Base-by-base conservation (phyloP, 2,329 filamentous ascomycete species). In the Colletotrichum lupini region DNA sequence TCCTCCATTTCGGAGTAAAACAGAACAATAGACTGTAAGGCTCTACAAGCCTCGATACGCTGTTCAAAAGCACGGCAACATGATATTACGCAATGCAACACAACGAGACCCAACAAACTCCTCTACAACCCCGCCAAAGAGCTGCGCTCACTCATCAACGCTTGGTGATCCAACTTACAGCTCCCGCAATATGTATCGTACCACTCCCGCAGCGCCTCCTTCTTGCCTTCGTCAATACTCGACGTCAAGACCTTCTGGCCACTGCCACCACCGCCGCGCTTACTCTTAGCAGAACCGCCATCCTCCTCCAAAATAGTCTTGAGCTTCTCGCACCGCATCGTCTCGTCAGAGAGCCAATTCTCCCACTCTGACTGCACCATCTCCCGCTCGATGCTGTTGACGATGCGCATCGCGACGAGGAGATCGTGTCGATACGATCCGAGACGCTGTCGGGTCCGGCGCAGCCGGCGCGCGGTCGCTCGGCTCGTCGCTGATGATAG, bases 311-410 rank as follows among this genome's bases (percentile, higher is more conserved):
- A 80, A 78, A 88, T 82, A 37, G 79, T 79, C 30, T 85, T 83
- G 6, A 90, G 85, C 79, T 93, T 89, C 69, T 90, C 90, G 81
- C 97, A 99, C 61, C 94, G 90, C 42, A 87, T 83, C 75, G 91
- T 92, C 84, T 99, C 97, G 76, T 94, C 92, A 3, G 89, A 83
- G 35, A 98, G 88, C 95, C 96, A 99, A 75, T 94, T 94, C 84
- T 98, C 95, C 92, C 95, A 99, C 82, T 98, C 96, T 0, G 93
- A 93, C 78, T 91, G 90, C 67, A 98, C 83, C 81, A 98, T 92
- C 81, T 98, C 95, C 72, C 90, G 89, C 85, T 98, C 97, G 32
- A 98, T 91, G 70, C 89, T 92, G 82, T 98, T 98, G 74, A 98
- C 92, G 2, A 98, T 90, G 5, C 95, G 91, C 85, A 98, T 91